Conservation (phyloP, 179 eudicot genomes). For the Drosera spatulata region DNA sequence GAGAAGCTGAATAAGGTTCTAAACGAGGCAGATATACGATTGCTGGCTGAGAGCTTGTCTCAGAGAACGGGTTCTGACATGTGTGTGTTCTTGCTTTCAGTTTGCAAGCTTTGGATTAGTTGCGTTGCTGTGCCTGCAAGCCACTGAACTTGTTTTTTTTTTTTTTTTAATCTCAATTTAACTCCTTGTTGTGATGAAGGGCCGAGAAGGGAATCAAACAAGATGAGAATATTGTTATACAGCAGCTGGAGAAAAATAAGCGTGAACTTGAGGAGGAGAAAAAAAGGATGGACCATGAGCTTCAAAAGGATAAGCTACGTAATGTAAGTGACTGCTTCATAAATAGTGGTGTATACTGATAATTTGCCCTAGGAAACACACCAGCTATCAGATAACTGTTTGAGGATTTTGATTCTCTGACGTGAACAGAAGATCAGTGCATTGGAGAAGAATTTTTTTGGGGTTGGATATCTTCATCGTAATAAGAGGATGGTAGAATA, state of each 20-base stretch:
- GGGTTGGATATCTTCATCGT: too few species aligned
- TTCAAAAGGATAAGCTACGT: slow-evolving; percentile 72
- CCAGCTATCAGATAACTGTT: too few species aligned
- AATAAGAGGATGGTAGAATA: too few species aligned
- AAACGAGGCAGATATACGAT: slow-evolving; percentile 73
- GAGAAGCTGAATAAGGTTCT: slow-evolving; percentile 62
- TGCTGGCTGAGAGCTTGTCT: slow-evolving; percentile 36
- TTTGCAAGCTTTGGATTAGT: too few species aligned
- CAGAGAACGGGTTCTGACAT: slow-evolving; percentile 53
- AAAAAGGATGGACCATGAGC: slow-evolving; percentile 67
- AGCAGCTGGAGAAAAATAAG: slow-evolving; percentile 66
- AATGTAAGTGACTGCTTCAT: slow-evolving; percentile 37
- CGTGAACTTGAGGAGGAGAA: slow-evolving; percentile 72
- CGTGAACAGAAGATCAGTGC: too few species aligned
- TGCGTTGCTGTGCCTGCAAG: too few species aligned
- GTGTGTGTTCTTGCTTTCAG: slow-evolving; percentile 27
- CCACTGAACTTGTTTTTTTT: not conserved
- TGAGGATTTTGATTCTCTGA: too few species aligned
- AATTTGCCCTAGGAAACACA: too few species aligned
- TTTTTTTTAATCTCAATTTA: slow-evolving; percentile 2
- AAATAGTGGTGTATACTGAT: too few species aligned
- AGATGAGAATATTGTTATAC: slow-evolving; percentile 39
- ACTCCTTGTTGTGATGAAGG: slow-evolving; percentile 27
- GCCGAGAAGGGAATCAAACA: slow-evolving; percentile 50
- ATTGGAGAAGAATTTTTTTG: too few species aligned